phyloP scores from a whole-genome alignment of 495 filamentous ascomycete species.

The Clavariopsis aquatica region DNA sequence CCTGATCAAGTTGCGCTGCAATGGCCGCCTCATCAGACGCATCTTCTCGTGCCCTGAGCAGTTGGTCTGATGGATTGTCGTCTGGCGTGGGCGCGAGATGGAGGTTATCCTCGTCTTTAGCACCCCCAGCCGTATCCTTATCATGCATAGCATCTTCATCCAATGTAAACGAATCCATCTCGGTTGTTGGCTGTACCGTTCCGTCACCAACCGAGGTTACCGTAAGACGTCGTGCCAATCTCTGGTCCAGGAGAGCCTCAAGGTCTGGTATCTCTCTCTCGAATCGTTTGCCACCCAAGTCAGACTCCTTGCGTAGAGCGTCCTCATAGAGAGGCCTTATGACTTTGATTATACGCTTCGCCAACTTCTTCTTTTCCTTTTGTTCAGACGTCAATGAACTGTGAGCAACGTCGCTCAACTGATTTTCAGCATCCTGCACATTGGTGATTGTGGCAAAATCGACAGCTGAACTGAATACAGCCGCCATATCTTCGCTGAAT shows the following conservation, averaged over 20 bases:
- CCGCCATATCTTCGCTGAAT: constrained; percentile 71
- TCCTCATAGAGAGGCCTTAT: constrained; percentile 76
- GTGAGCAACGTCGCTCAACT: constrained; percentile 52
- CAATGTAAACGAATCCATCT: neutral
- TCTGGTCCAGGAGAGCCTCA: constrained; percentile 65
- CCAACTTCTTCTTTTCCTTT: constrained; percentile 67
- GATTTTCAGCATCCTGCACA: constrained; percentile 55
- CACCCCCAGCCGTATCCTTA: constrained; percentile 1
- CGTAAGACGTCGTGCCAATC: constrained; percentile 17
- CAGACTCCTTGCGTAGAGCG: constrained; percentile 75
- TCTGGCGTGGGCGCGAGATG: constrained; percentile 40
- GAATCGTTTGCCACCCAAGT: constrained; percentile 67
- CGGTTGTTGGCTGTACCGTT: neutral
- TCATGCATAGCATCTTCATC: neutral
- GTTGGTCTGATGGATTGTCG: constrained; percentile 33
- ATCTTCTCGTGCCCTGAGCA: constrained; percentile 27
- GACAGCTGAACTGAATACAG: constrained; percentile 68
- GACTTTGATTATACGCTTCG: constrained; percentile 79
- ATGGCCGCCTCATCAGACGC: constrained; percentile 34
- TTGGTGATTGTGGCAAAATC: constrained; percentile 57
- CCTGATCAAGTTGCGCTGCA: constrained; percentile 27
- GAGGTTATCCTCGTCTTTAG: constrained; percentile 32
- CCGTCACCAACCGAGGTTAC: constrained; percentile 28
- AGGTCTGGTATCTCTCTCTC: constrained; percentile 73
- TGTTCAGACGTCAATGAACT: constrained; percentile 60